Conservation (phyloP, 1,139 yeast genomes). For the Kluyveromyces sp. region DNA sequence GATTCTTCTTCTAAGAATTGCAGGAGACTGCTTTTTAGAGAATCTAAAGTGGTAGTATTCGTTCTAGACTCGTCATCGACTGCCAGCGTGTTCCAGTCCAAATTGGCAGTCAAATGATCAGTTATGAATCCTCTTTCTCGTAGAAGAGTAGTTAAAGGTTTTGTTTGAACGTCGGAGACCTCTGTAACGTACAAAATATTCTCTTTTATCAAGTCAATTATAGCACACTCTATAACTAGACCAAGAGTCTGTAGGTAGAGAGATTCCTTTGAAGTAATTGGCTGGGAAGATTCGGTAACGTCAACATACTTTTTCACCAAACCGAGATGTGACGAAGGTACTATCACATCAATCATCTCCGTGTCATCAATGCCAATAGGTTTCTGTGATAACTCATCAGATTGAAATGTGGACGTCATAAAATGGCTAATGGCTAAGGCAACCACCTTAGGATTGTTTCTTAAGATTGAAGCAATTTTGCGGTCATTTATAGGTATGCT, state of each 20-base stretch:
- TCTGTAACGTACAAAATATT: not conserved
- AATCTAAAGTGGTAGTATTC: not conserved
- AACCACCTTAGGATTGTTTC: not conserved
- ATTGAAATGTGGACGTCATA: slow-evolving; percentile 2
- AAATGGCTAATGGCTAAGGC: slow-evolving; percentile 1
- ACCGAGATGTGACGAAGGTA: not conserved
- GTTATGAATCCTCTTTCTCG: not conserved
- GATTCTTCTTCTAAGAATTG: not conserved
- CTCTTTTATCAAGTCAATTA: not conserved
- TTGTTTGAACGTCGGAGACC: not conserved
- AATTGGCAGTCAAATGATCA: not conserved
- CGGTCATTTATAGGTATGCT: not conserved
- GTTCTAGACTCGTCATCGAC: not conserved
- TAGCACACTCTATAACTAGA: not conserved
- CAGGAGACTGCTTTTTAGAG: not conserved
- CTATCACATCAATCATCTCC: not conserved
- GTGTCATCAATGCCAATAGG: not conserved
- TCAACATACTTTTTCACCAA: not conserved
- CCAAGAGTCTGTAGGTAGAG: not conserved
- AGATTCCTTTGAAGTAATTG: slow-evolving; percentile 11
- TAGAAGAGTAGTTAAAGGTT: not conserved
- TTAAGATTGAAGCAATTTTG: not conserved
- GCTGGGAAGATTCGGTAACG: not conserved
- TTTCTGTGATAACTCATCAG: not conserved
- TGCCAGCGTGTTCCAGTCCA: not conserved